A percentile compares a stretch with the other conserved stretches of the same genome.
Evolutionary conservation across 2,329 filamentous ascomycete genomes (phyloP).

Genomic region (Claviceps spartinae): DNA sequence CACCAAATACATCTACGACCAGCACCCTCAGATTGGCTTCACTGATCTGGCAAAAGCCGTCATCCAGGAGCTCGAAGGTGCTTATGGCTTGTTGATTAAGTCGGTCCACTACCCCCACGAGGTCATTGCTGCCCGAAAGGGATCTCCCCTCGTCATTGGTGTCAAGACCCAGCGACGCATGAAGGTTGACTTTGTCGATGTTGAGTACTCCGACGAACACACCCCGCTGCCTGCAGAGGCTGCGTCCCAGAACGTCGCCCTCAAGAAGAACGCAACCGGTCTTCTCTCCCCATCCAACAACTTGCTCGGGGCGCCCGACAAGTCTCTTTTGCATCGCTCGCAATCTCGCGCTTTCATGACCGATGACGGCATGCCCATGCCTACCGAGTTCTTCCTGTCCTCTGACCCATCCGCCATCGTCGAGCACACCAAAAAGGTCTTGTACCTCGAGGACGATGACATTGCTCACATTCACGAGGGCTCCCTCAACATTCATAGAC

Average conservation of each 20-base stretch:
- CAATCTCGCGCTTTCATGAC: conserved; percentile 98
- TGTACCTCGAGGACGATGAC: conserved; percentile 98
- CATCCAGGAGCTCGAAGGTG: conserved; percentile 95
- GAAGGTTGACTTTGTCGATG: conserved; percentile 99
- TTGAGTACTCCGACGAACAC: conserved; percentile 86
- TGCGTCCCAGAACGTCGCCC: conserved; percentile 87
- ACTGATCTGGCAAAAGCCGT: conserved; percentile 93
- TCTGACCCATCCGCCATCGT: conserved; percentile 97
- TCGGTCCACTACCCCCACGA: conserved; percentile 97
- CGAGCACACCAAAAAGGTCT: conserved; percentile 99
- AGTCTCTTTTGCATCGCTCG: conserved; percentile 93
- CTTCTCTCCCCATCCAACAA: conserved; percentile 48
- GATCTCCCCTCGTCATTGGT: conserved; percentile 92
- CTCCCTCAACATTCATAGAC: conserved; percentile 94
- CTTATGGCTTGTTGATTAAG: conserved; percentile 94
- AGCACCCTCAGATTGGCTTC: conserved; percentile 89
- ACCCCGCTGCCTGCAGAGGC: conserved; percentile 77
- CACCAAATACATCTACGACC: conserved; percentile 93
- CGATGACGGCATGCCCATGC: conserved; percentile 94
- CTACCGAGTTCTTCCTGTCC: conserved; percentile 97
- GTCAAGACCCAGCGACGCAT: conserved; percentile 96
- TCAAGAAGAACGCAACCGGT: conserved; percentile 71
- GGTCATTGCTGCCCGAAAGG: conserved; percentile 94
- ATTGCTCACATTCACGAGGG: conserved; percentile 99
- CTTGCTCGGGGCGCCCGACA: conserved; percentile 82